phyloP scores from a whole-genome alignment of 2,329 filamentous ascomycete genomes.

The Aspergillus sp. region DNA sequence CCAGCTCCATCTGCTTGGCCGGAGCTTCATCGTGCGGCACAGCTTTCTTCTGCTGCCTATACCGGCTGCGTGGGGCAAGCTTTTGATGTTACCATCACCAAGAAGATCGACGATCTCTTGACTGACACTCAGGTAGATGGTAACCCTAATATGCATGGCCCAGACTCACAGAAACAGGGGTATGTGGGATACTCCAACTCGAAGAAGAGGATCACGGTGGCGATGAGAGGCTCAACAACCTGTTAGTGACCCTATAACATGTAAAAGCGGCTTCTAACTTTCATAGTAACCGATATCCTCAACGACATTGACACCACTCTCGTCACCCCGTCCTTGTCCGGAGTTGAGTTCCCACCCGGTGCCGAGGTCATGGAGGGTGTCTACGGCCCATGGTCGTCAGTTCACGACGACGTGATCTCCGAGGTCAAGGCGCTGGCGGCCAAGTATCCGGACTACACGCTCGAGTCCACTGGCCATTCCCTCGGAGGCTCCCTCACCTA shows the following conservation, averaged over 20 bases:
- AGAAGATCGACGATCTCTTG: constrained; percentile 12
- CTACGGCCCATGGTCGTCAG: constrained; percentile 17
- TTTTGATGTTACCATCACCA: constrained; percentile 24
- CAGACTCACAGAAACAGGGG: constrained; percentile 10
- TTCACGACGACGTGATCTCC: constrained; percentile 19
- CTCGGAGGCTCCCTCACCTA: constrained; percentile 24
- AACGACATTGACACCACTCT: constrained; percentile 19
- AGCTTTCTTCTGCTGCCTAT: constrained; percentile 23
- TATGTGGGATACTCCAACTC: constrained; percentile 19
- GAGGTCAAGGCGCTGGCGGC: constrained; percentile 18
- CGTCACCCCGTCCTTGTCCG: constrained; percentile 16
- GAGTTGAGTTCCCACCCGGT: constrained; percentile 18
- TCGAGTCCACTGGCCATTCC: constrained; percentile 23
- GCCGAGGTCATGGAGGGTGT: constrained; percentile 21
- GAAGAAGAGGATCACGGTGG: constrained; percentile 18
- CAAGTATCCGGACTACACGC: constrained; percentile 18
- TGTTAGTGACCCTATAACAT: constrained; percentile 5
- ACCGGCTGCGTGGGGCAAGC: constrained; percentile 16
- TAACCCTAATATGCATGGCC: neutral
- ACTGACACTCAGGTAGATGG: constrained; percentile 17
- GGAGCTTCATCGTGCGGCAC: constrained; percentile 17
- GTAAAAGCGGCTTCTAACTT: neutral
- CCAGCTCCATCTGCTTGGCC: constrained; percentile 11
- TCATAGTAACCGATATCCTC: constrained; percentile 11
- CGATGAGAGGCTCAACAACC: constrained; percentile 23